phyloP scores from a whole-genome alignment of 768 basidiomycete genomes.

The Phylloporus sp. region DNA sequence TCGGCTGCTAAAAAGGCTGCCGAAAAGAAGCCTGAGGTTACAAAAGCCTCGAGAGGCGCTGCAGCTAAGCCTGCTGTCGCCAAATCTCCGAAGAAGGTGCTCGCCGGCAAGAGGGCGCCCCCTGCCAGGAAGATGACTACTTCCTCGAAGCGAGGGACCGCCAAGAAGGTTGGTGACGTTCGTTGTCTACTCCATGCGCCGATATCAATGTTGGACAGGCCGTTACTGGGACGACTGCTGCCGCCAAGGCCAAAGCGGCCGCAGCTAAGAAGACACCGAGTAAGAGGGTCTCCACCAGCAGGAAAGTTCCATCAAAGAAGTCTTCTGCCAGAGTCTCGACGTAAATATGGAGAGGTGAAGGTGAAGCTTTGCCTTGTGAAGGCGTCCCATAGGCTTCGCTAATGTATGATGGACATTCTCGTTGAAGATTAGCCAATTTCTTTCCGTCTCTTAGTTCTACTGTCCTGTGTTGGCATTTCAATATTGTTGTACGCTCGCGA shows the following conservation, averaged over 20 bases:
- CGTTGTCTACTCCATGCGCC: not conserved
- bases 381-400: not conserved
- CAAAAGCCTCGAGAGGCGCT: constrained; percentile 29
- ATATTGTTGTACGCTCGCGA: constrained; percentile 28
- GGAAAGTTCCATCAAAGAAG: constrained; percentile 22
- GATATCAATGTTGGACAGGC: constrained; percentile 33
- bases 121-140: constrained; percentile 38
- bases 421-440: not conserved
- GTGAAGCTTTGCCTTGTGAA: not conserved
- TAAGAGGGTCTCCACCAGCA: constrained; percentile 25
- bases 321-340: constrained; percentile 16
- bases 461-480: constrained; percentile 6
- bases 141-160: constrained; percentile 45
- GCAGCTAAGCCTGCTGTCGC: constrained; percentile 11
- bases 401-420: not conserved
- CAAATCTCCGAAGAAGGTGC: constrained; percentile 31
- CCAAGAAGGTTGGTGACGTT: constrained; percentile 53
- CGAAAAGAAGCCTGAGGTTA: constrained; percentile 30
- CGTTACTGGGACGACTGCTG: constrained; percentile 44
- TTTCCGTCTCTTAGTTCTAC: constrained; percentile 6
- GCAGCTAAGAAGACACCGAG: constrained; percentile 32
- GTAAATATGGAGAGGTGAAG: constrained; percentile 7
- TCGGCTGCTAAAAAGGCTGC: constrained; percentile 41
- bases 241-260: constrained; percentile 31
- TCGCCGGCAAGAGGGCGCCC: constrained; percentile 30